These are phyloP conservation scores for Neonectria sp. DNA, from an alignment of 2,329 filamentous ascomycete genomes.

Conservation along the genomic window DNA sequence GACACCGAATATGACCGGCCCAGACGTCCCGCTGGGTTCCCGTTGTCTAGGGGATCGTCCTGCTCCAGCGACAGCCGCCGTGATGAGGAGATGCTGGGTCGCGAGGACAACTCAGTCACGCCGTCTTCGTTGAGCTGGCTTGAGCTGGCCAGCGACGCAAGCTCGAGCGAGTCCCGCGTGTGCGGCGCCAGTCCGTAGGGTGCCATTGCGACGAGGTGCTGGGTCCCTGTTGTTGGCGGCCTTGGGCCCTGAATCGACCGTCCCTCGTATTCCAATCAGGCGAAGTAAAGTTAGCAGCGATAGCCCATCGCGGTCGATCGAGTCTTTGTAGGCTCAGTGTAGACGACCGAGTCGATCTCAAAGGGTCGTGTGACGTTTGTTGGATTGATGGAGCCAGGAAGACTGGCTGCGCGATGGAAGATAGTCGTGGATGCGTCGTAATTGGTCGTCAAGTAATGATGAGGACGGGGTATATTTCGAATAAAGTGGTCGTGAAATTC, in stretches of 20 bases:
- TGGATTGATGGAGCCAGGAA: slow-evolving; percentile 9
- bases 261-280: slow-evolving; percentile 34
- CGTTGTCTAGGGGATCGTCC: slow-evolving; percentile 80
- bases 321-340: slow-evolving; percentile 20
- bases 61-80: slow-evolving; percentile 87
- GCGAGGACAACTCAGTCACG: slow-evolving; percentile 77
- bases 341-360: slow-evolving; percentile 25
- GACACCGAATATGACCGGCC: slow-evolving; percentile 88
- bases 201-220: slow-evolving; percentile 58
- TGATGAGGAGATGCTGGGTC: slow-evolving; percentile 92
- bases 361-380: slow-evolving; percentile 33
- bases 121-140: slow-evolving; percentile 70
- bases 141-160: slow-evolving; percentile 93
- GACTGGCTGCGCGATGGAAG: slow-evolving; percentile 5
- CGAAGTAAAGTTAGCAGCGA: slow-evolving; percentile 38
- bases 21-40: slow-evolving; percentile 64
- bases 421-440: slow-evolving; percentile 29
- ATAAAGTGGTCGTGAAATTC: slow-evolving; percentile 34
- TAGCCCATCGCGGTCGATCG: slow-evolving; percentile 46
- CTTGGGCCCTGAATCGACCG: slow-evolving; percentile 27
- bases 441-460: slow-evolving; percentile 32
- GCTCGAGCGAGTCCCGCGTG: slow-evolving; percentile 92
- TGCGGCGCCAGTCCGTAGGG: slow-evolving; percentile 59
- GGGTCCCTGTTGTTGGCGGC: slow-evolving; percentile 23
- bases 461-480: slow-evolving; percentile 32